Base-by-base conservation (phyloP, 306 rosid genomes). In the Vigna hirtella region DNA sequence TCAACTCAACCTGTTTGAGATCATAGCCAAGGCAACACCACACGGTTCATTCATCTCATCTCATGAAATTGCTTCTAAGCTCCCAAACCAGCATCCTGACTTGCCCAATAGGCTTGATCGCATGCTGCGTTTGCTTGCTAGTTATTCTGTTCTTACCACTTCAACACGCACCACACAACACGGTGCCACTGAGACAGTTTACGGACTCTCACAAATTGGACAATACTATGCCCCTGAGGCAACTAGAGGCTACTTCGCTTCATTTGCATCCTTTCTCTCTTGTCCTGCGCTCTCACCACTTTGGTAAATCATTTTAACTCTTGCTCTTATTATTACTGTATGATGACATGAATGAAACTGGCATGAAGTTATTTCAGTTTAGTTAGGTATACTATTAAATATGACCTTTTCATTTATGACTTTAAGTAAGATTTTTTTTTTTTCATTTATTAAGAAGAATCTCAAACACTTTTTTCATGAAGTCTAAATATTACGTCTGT, bases 111-210 rank as follows among this genome's bases (percentile, higher is more conserved):
- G 79, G 72, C 57, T 81, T 18, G 77, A 81, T 0, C 77, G 80
- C 49, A 59, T 81, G 81, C 76, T 81, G 17, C 81, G 81, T 34
- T 75, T 74, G 70, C 84, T 81, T 22, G 50, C 67, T 0, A 75
- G 76, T 30, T 24, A 30, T 59, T 81, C 84, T 4, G 7, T 81
- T 74, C 76, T 74, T 1, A 67, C 57, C 48, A 47, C 4, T 52
- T 32, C 28, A 6, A 48, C 70, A 17, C 80, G 56, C 56, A 56
- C 66, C 47, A 9, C 9, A 3, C 45, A 14, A 0, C 5, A 67
- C 18, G 75, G 70, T 11, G 36, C 7, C 51, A 58, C 52, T 0
- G 64, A 80, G 48, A 65, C n/a, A 17, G 18, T 67, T 28, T 81
- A 66, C 13, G 72, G 76, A 1, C 64, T 81, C 57, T 55, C 80